Evolutionary conservation across 306 rosid genomes (phyloP).

Genomic region (Cotoneaster glaucophyllus): DNA sequence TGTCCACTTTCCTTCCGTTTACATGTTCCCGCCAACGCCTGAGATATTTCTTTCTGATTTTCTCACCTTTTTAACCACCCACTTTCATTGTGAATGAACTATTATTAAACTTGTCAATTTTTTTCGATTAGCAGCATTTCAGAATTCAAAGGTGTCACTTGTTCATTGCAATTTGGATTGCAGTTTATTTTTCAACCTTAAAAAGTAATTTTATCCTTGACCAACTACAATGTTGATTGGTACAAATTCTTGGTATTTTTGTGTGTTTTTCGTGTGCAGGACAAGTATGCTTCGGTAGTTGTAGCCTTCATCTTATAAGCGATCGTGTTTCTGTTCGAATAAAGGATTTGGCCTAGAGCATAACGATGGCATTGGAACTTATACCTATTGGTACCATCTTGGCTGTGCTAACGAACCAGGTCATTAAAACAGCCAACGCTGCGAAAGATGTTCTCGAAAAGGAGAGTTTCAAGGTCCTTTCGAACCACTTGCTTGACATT

Average conservation of each 20-base stretch:
- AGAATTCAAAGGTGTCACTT: background rate
- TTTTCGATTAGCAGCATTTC: background rate
- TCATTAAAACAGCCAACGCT: slow-evolving; percentile 61
- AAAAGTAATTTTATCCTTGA: no score
- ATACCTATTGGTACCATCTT: slow-evolving; percentile 74
- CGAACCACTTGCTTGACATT: slow-evolving; percentile 59
- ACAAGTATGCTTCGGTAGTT: background rate
- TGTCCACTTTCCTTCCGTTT: background rate
- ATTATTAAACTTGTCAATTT: background rate
- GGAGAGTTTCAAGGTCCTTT: slow-evolving; percentile 64
- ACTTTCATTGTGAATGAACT: background rate
- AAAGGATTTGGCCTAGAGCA: slow-evolving; percentile 11
- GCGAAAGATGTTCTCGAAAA: slow-evolving; percentile 59
- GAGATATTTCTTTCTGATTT: background rate
- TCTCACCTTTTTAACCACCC: no score
- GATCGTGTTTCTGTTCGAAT: background rate
- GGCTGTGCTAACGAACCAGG: slow-evolving; percentile 63
- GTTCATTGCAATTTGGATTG: background rate
- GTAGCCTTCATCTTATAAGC: background rate
- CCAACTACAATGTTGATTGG: no score
- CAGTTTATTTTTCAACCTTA: no score
- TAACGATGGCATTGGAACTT: slow-evolving; percentile 50
- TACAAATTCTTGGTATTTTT: no score
- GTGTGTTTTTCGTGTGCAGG: background rate
- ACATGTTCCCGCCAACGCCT: background rate